A percentile compares a stretch with the other conserved stretches of the same genome.
Conservation (phyloP, 441 rosid species). For the Syzygium malaccense region DNA sequence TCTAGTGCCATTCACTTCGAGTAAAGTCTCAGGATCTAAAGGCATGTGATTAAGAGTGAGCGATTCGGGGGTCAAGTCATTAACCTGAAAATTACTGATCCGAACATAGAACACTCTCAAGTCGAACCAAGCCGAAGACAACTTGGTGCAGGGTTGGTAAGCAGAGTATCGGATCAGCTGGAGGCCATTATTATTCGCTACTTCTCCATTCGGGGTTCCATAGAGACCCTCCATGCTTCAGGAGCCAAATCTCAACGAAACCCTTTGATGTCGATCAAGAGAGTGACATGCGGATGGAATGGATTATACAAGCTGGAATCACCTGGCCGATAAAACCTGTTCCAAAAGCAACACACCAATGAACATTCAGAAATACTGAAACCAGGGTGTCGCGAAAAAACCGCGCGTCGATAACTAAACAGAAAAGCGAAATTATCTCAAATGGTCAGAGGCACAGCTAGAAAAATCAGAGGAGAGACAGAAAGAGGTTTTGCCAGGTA, state of each 20-base stretch:
- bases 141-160: slow-evolving; percentile 28
- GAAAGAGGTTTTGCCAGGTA: neutral
- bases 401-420: neutral
- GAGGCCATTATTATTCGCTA: slow-evolving; percentile 25
- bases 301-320: neutral
- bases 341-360: slow-evolving; percentile 1
- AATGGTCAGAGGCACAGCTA: neutral
- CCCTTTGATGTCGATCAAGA: slow-evolving; percentile 13
- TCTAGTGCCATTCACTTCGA: slow-evolving; percentile 71
- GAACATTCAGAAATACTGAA: neutral
- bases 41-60: slow-evolving; percentile 70
- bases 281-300: slow-evolving; percentile 11
- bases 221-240: slow-evolving; percentile 36
- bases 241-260: slow-evolving; percentile 28
- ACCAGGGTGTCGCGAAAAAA: neutral
- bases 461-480: neutral
- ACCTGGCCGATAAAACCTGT: slow-evolving; percentile 5
- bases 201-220: slow-evolving; percentile 27
- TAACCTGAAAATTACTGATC: slow-evolving; percentile 60
- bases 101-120: slow-evolving; percentile 80
- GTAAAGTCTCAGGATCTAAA: slow-evolving; percentile 51
- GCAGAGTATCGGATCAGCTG: slow-evolving; percentile 54
- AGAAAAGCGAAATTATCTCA: neutral
- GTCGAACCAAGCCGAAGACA: slow-evolving; percentile 57
- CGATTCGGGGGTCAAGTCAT: slow-evolving; percentile 52